These are phyloP conservation scores for Hypoxylon sp. DNA, from an alignment of 2,329 filamentous ascomycete genomes.

Conservation along the genomic window DNA sequence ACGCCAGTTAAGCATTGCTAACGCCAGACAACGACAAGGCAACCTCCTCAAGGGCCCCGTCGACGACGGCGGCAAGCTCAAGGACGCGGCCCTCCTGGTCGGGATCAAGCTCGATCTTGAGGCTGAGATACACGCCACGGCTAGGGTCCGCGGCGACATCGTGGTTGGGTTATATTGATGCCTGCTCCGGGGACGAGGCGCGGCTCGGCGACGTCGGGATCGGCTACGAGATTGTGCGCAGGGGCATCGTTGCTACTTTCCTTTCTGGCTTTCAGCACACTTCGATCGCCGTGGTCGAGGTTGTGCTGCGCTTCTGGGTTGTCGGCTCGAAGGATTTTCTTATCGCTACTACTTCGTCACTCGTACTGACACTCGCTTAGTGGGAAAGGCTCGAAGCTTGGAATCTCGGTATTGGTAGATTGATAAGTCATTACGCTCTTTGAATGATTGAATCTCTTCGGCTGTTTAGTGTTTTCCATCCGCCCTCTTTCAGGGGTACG, in stretches of 20 bases:
- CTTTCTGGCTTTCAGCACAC: conserved; percentile 20
- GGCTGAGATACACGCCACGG: conserved; percentile 71
- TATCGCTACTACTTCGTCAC: conserved; percentile 29
- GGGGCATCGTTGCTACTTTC: conserved; percentile 17
- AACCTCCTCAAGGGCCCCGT: conserved; percentile 69
- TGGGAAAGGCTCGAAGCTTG: not conserved
- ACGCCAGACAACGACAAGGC: conserved; percentile 50
- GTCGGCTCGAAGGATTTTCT: conserved; percentile 18
- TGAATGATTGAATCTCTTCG: not conserved
- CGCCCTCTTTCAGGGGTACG: too few species aligned
- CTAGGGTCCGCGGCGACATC: conserved; percentile 70
- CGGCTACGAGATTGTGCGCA: conserved; percentile 20
- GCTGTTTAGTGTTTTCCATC: too few species aligned
- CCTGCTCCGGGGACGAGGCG: conserved; percentile 22
- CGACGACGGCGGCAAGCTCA: conserved; percentile 68
- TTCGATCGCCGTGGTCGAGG: conserved; percentile 18
- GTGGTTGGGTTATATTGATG: conserved; percentile 67
- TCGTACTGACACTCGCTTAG: conserved; percentile 33
- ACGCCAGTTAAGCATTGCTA: conserved; percentile 2
- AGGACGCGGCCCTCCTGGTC: conserved; percentile 68
- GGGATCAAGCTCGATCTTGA: conserved; percentile 73
- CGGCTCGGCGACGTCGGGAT: conserved; percentile 23
- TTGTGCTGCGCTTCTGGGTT: conserved; percentile 27
- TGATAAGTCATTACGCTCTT: not conserved
- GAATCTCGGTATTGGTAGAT: not conserved